Percentiles rank a stretch among this genome's conserved stretches.
Evolutionary conservation across 2,329 filamentous ascomycete species (phyloP).

Genomic region (Aspergillus jensenii): DNA sequence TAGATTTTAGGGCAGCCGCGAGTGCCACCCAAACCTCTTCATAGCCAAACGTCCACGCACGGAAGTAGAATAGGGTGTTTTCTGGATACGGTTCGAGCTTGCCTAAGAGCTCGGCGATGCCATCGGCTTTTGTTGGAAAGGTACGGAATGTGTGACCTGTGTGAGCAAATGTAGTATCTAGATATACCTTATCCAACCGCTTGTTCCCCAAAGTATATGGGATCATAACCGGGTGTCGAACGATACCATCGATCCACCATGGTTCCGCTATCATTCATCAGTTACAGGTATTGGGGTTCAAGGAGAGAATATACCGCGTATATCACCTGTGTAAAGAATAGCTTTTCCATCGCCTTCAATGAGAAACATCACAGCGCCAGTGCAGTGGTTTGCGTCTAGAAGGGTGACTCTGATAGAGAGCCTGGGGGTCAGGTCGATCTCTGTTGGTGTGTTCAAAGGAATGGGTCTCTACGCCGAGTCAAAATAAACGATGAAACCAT

Average conservation of each 20-base stretch:
- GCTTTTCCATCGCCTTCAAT: conserved; percentile 73
- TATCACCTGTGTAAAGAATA: conserved; percentile 84
- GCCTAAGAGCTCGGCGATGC: conserved; percentile 69
- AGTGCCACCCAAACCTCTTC: conserved; percentile 89
- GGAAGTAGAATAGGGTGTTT: conserved; percentile 78
- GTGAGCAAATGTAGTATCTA: conserved; percentile 78
- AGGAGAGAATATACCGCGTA: conserved; percentile 55
- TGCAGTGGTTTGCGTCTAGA: conserved; percentile 89
- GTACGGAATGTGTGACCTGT: conserved; percentile 49
- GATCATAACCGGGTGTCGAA: conserved; percentile 69
- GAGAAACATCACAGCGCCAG: conserved; percentile 88
- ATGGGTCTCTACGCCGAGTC: conserved; percentile 64
- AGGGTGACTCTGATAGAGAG: conserved; percentile 76
- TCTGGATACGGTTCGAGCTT: conserved; percentile 68
- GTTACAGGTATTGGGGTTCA: conserved; percentile 8
- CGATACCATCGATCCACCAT: conserved; percentile 78
- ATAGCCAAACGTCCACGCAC: conserved; percentile 90
- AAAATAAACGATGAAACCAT: not conserved
- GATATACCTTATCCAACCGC: conserved; percentile 75
- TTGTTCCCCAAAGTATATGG: conserved; percentile 70
- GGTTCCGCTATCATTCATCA: conserved; percentile 57
- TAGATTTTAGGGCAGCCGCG: conserved; percentile 66
- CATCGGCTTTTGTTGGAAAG: conserved; percentile 69
- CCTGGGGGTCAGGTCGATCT: conserved; percentile 70
- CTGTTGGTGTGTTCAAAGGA: conserved; percentile 75